These are phyloP conservation scores for Cladorrhinum sp. DNA, from an alignment of 2,329 filamentous ascomycete species.

Conservation along the genomic window DNA sequence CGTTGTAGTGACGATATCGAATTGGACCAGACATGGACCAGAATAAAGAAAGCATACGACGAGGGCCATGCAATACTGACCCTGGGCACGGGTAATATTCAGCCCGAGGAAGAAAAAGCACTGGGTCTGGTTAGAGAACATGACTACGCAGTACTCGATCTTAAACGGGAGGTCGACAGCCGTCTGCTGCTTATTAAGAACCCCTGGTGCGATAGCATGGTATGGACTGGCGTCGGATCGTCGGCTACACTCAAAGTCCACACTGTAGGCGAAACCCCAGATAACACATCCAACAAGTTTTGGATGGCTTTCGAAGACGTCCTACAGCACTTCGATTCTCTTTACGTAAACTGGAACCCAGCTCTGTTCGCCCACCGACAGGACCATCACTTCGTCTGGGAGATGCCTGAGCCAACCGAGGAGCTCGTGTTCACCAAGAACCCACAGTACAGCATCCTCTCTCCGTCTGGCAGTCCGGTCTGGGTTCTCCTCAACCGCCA, in stretches of 20 bases:
- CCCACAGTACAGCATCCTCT: constrained; percentile 68
- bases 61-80: constrained; percentile 83
- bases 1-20: constrained; percentile 68
- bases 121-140: constrained; percentile 85
- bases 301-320: constrained; percentile 91
- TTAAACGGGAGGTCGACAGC: constrained; percentile 59
- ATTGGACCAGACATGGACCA: constrained; percentile 71
- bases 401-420: constrained; percentile 48
- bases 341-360: constrained; percentile 98
- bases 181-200: constrained; percentile 85
- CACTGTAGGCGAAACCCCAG: constrained; percentile 28
- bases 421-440: constrained; percentile 60
- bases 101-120: constrained; percentile 70
- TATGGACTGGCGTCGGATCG: constrained; percentile 60
- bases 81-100: constrained; percentile 82
- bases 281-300: constrained; percentile 68
- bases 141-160: constrained; percentile 86
- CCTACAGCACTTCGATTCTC: constrained; percentile 86
- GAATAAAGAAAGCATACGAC: constrained; percentile 70
- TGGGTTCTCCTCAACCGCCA: constrained; percentile 89
- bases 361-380: constrained; percentile 75
- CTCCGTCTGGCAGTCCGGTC: constrained; percentile 56
- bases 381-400: constrained; percentile 89
- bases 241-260: constrained; percentile 30
- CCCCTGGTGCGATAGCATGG: constrained; percentile 82